A percentile compares a stretch with the other conserved stretches of the same genome.
Evolutionary conservation across 2,329 filamentous ascomycete genomes (phyloP).

Genomic region (Pochonia chlamydosporia): DNA sequence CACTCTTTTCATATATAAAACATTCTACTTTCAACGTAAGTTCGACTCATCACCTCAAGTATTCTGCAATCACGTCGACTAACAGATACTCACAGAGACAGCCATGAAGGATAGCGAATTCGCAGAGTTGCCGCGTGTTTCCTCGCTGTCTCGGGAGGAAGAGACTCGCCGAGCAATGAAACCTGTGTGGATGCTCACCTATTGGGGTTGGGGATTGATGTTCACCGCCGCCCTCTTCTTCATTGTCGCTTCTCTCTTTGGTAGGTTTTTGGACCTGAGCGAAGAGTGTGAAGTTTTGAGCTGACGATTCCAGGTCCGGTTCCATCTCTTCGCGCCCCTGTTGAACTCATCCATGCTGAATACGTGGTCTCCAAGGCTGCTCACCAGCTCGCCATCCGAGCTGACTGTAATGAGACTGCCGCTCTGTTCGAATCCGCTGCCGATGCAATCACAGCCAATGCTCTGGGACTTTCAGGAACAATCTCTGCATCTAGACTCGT

Average conservation of each 20-base stretch:
- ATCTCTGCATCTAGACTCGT: slow-evolving; percentile 9
- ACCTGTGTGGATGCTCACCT: not conserved
- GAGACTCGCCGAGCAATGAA: not conserved
- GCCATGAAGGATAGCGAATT: slow-evolving; percentile 22
- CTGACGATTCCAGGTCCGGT: slow-evolving; percentile 1
- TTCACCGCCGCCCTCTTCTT: not conserved
- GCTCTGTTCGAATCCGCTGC: slow-evolving; percentile 6
- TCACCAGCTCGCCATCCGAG: slow-evolving; percentile 17
- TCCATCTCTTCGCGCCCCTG: slow-evolving; percentile 3
- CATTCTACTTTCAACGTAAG: not conserved
- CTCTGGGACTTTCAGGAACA: slow-evolving; percentile 9
- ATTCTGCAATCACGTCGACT: not conserved
- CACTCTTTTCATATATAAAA: slow-evolving; percentile 1
- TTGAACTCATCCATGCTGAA: slow-evolving; percentile 14
- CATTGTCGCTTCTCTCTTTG: slow-evolving; percentile 20
- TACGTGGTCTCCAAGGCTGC: slow-evolving; percentile 12
- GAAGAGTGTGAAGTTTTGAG: not conserved
- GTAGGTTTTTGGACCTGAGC: slow-evolving; percentile 1
- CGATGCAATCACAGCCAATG: slow-evolving; percentile 9
- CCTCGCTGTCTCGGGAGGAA: not conserved
- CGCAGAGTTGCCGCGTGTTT: slow-evolving; percentile 7
- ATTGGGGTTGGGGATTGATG: not conserved
- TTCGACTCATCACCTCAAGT: slow-evolving; percentile 12
- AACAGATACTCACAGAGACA: slow-evolving; percentile 20
- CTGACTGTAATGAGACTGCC: slow-evolving; percentile 13